phyloP scores from a whole-genome alignment of 495 filamentous ascomycete species.

The Peziza echinospora region DNA sequence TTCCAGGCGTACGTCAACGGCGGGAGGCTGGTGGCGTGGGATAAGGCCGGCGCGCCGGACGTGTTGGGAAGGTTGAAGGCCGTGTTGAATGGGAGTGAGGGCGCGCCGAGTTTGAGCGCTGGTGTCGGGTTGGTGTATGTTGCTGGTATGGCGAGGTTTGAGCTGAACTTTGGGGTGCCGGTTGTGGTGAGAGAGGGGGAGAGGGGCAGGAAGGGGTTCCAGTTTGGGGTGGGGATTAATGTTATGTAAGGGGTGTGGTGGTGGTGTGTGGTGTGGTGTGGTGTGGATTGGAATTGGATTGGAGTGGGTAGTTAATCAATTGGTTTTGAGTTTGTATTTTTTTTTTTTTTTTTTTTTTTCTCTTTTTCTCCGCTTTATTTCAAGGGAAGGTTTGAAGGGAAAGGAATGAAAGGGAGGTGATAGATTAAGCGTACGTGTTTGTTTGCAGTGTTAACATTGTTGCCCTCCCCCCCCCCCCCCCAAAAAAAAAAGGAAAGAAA shows the following conservation, averaged over 20 bases:
- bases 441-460: no score
- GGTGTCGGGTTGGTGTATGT: constrained; percentile 86
- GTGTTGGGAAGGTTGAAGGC: constrained; percentile 24
- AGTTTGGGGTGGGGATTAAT: constrained; percentile 81
- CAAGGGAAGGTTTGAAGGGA: no score
- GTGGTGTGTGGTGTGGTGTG: no score
- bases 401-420: no score
- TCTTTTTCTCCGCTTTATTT: neutral
- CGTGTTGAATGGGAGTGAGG: constrained; percentile 8
- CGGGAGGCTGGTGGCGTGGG: constrained; percentile 48
- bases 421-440: no score
- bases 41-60: constrained; percentile 19
- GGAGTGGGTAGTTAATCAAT: neutral
- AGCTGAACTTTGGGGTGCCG: constrained; percentile 83
- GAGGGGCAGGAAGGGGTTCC: constrained; percentile 70
- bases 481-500: neutral
- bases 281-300: neutral
- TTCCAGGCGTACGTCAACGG: constrained; percentile 82
- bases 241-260: constrained; percentile 53
- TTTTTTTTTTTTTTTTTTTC: neutral
- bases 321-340: neutral
- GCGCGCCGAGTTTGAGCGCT: constrained; percentile 55
- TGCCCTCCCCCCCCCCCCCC: neutral
- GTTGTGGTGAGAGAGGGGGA: constrained; percentile 61
- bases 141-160: constrained; percentile 74